Evolutionary conservation across 345 rosid species (phyloP).

Genomic region (Geranium brycei): DNA sequence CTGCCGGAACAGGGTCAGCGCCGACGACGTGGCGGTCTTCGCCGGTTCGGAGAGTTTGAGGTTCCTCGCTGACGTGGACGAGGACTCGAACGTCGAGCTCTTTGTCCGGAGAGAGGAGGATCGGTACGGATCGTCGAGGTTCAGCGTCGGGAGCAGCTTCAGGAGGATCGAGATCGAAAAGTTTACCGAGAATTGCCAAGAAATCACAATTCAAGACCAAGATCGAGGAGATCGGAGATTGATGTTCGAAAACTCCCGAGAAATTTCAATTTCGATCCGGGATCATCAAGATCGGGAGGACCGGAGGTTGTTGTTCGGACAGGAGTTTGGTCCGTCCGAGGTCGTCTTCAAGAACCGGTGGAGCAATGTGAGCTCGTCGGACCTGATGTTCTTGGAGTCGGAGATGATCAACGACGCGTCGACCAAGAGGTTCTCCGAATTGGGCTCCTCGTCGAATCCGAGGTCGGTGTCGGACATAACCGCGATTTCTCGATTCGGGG

Average conservation of each 20-base stretch:
- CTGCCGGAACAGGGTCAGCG: conserved; percentile 45
- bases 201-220: conserved; percentile 11
- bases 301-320: no score
- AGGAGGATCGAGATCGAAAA: conserved; percentile 26
- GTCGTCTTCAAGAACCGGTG: conserved; percentile 63
- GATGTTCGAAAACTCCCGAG: conserved; percentile 12
- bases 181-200: conserved; percentile 14
- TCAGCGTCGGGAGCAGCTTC: conserved; percentile 65
- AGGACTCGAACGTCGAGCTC: conserved; percentile 47
- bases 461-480: conserved; percentile 75
- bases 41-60: conserved; percentile 48
- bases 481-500: conserved; percentile 39
- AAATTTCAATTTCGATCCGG: no score
- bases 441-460: conserved; percentile 37
- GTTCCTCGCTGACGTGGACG: conserved; percentile 29
- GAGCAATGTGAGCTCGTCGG: conserved; percentile 83
- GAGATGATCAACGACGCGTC: conserved; percentile 54
- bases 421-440: conserved; percentile 35
- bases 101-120: conserved; percentile 58
- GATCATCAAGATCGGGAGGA: no score
- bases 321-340: conserved; percentile 54
- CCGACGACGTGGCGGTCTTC: conserved; percentile 40
- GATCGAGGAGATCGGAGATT: conserved; percentile 10
- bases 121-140: conserved; percentile 43
- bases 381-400: conserved; percentile 54